A percentile compares a stretch with the other conserved stretches of the same genome.
Evolutionary conservation across 148 eudicot species (phyloP).

Genomic region (Rhododendron simsii): DNA sequence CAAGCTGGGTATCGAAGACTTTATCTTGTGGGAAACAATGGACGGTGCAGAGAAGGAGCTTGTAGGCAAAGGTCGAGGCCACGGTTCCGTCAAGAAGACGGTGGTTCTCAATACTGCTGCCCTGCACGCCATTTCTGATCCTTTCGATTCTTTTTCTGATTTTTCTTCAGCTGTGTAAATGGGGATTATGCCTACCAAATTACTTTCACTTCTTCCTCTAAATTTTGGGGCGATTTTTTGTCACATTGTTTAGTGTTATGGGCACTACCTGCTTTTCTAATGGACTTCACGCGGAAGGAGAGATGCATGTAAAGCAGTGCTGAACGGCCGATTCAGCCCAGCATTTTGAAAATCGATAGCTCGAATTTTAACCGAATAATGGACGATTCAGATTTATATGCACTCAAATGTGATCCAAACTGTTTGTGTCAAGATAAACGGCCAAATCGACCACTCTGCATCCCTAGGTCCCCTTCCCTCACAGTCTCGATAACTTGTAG

Average conservation of each 20-base stretch:
- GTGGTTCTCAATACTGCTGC: slow-evolving; percentile 44
- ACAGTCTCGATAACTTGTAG: too few species aligned
- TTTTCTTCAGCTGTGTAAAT: neutral
- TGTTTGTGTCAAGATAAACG: too few species aligned
- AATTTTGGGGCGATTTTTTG: neutral
- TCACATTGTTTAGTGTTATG: neutral
- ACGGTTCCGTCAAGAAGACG: slow-evolving; percentile 41
- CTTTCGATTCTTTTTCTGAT: neutral
- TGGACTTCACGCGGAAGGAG: too few species aligned
- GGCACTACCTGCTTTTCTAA: neutral
- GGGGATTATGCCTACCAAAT: neutral
- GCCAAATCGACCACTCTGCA: too few species aligned
- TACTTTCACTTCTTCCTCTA: neutral
- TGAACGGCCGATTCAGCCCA: too few species aligned
- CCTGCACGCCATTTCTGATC: slow-evolving; percentile 55
- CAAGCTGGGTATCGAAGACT: neutral
- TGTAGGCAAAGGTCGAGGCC: slow-evolving; percentile 33
- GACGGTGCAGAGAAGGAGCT: slow-evolving; percentile 7
- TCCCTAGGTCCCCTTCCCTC: too few species aligned
- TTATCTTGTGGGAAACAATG: neutral
- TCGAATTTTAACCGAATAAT: too few species aligned
- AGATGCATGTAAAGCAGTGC: too few species aligned
- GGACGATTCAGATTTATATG: too few species aligned
- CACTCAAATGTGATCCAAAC: too few species aligned
- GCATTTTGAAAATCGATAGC: too few species aligned